Evolutionary conservation across 768 basidiomycete species (phyloP).

Genomic region (Hericium rajendrae): DNA sequence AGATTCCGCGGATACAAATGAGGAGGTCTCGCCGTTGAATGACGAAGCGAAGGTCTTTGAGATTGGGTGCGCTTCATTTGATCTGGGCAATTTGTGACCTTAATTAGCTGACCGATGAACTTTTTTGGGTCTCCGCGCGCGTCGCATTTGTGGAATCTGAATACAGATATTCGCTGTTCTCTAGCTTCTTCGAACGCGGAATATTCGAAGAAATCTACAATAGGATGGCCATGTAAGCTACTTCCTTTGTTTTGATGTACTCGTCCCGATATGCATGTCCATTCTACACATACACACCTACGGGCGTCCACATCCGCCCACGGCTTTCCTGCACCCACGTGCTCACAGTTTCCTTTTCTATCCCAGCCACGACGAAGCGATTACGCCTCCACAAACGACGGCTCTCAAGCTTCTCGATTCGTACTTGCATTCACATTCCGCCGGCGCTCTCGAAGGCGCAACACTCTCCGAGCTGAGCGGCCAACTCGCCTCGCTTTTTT

Average conservation of each 20-base stretch:
- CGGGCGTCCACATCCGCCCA: not conserved
- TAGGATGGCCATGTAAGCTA: conserved; percentile 7
- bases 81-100: conserved; percentile 7
- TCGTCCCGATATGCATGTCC: not conserved
- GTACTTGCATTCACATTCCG: conserved; percentile 49
- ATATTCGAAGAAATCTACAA: conserved; percentile 11
- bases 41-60: conserved; percentile 54
- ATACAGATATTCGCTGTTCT: conserved; percentile 8
- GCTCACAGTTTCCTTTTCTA: not conserved
- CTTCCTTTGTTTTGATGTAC: not conserved
- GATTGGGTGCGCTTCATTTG: conserved; percentile 43
- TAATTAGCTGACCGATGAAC: not conserved
- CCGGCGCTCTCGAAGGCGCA: conserved; percentile 6
- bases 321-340: not conserved
- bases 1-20: conserved; percentile 55
- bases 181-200: conserved; percentile 10
- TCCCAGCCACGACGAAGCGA: conserved; percentile 52
- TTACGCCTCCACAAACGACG: conserved; percentile 81
- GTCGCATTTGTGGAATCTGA: not conserved
- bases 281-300: not conserved
- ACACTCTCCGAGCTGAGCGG: not conserved
- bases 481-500: conserved; percentile 4
- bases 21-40: conserved; percentile 24
- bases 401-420: conserved; percentile 83
- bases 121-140: not conserved